Conservation (phyloP, 2,329 filamentous ascomycete genomes). For the Ophiocordyceps sinensis region DNA sequence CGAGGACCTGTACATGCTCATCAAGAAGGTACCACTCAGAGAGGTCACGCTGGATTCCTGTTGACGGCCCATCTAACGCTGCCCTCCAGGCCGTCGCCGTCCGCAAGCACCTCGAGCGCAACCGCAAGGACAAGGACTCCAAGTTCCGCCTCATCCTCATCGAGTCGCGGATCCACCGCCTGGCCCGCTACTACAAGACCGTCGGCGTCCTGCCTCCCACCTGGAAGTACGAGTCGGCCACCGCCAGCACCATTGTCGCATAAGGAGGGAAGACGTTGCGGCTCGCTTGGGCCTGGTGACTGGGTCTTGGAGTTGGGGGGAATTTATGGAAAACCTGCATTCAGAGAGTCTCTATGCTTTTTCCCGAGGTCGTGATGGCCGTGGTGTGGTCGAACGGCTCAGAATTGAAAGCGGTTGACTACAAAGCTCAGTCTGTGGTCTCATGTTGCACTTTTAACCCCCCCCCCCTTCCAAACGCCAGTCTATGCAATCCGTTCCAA, state of each 20-base stretch:
- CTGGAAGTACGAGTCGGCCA: slow-evolving; percentile 98
- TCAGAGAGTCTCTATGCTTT: slow-evolving; percentile 28
- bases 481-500: background rate
- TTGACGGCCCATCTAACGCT: slow-evolving; percentile 7
- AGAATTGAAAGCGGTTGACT: slow-evolving; percentile 20
- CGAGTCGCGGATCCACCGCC: slow-evolving; percentile 99
- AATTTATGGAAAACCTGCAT: slow-evolving; percentile 27
- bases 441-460: background rate
- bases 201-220: slow-evolving; percentile 73
- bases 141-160: slow-evolving; percentile 99
- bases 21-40: slow-evolving; percentile 69
- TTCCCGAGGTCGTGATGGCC: slow-evolving; percentile 19
- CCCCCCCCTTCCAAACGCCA: background rate
- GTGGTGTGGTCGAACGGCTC: slow-evolving; percentile 15
- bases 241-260: slow-evolving; percentile 84
- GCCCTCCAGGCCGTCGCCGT: slow-evolving; percentile 71
- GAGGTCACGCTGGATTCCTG: background rate
- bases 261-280: slow-evolving; percentile 33
- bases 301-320: slow-evolving; percentile 30
- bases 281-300: slow-evolving; percentile 8
- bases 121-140: slow-evolving; percentile 99
- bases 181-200: slow-evolving; percentile 99
- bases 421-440: slow-evolving; percentile 5
- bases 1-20: slow-evolving; percentile 99
- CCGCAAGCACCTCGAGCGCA: slow-evolving; percentile 99